Conservation (phyloP, 2,329 filamentous ascomycete genomes). For the Sclerotinia nivalis region DNA sequence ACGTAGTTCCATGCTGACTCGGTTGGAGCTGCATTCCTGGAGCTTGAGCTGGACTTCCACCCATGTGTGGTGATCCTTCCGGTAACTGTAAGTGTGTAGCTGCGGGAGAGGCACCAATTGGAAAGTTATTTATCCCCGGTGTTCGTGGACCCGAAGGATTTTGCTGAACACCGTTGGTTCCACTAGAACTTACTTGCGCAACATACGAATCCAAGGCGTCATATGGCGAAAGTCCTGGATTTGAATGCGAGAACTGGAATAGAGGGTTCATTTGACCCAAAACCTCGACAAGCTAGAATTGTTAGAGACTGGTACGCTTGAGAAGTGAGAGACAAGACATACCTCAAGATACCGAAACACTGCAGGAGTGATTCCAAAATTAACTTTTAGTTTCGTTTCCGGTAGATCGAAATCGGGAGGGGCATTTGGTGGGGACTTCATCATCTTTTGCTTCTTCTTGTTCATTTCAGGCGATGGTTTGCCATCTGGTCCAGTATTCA, state of each 20-base stretch:
- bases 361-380: slow-evolving; percentile 59
- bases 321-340: slow-evolving; percentile 16
- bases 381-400: slow-evolving; percentile 55
- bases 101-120: slow-evolving; percentile 61
- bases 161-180: slow-evolving; percentile 30
- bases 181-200: slow-evolving; percentile 42
- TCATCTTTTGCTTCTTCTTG: slow-evolving; percentile 62
- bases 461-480: slow-evolving; percentile 66
- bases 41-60: slow-evolving; percentile 59
- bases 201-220: slow-evolving; percentile 63
- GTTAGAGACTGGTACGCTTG: neutral
- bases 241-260: slow-evolving; percentile 57
- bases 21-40: slow-evolving; percentile 67
- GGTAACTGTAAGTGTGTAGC: slow-evolving; percentile 61
- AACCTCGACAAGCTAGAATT: slow-evolving; percentile 58
- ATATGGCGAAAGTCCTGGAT: slow-evolving; percentile 58
- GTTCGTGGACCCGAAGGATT: slow-evolving; percentile 38
- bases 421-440: slow-evolving; percentile 60
- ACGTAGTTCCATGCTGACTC: slow-evolving; percentile 67
- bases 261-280: slow-evolving; percentile 67
- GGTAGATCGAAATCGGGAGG: slow-evolving; percentile 65
- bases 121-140: slow-evolving; percentile 46
- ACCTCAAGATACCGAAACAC: slow-evolving; percentile 68
- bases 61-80: slow-evolving; percentile 58
- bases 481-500: slow-evolving; percentile 55